A percentile compares a stretch with the other conserved stretches of the same genome.
Conservation (phyloP, 306 rosid genomes). For the Fragaria iinumae region DNA sequence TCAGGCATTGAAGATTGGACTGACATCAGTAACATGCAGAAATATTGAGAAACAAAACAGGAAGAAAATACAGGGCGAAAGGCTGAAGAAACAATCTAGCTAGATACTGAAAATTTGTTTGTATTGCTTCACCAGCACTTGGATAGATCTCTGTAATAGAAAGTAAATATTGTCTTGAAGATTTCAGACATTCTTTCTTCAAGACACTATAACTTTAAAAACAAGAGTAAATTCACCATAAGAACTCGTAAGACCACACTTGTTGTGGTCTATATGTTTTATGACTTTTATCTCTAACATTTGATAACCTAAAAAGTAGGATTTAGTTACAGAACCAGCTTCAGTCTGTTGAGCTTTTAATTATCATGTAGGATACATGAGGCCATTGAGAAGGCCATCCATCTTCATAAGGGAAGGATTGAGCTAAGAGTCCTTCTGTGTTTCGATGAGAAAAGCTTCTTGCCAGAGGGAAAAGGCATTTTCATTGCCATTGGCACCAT, state of each 20-base stretch:
- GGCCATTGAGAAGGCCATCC: neutral
- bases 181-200: neutral
- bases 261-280: conserved; percentile 1
- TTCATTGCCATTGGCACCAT: conserved; percentile 45
- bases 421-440: conserved; percentile 55
- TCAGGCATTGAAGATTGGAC: neutral
- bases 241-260: neutral
- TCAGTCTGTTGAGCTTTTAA: neutral
- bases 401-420: conserved; percentile 37
- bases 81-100: neutral
- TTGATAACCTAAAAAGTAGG: no score
- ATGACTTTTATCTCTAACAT: neutral
- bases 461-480: conserved; percentile 39
- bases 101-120: neutral
- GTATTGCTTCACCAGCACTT: neutral
- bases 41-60: neutral
- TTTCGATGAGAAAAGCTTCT: conserved; percentile 27
- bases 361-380: neutral
- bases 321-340: conserved; percentile 1
- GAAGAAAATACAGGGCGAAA: neutral
- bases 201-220: neutral
- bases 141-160: neutral
- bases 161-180: conserved; percentile 4
- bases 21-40: neutral
- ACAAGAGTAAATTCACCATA: neutral